Conservation (phyloP, 441 rosid species). For the Cnidoscolus chayamansa region DNA sequence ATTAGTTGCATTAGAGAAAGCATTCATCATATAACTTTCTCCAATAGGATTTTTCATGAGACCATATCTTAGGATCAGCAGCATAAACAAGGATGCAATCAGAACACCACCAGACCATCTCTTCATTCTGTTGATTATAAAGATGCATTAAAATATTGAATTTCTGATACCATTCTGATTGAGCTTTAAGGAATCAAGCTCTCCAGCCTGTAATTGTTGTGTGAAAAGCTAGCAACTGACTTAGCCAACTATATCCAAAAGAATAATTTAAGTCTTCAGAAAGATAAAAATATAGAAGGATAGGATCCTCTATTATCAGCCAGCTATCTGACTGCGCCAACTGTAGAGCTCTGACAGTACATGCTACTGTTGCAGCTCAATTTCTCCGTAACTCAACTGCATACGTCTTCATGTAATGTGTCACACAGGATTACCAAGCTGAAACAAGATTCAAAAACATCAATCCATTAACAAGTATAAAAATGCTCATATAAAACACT, state of each 20-base stretch:
- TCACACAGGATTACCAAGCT: slow-evolving; percentile 10
- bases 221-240: slow-evolving; percentile 2
- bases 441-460: slow-evolving; percentile 20
- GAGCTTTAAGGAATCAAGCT: slow-evolving; percentile 14
- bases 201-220: slow-evolving; percentile 12
- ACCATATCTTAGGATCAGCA: slow-evolving; percentile 62
- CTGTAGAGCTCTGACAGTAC: slow-evolving; percentile 14
- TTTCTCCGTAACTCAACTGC: slow-evolving; percentile 2
- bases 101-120: slow-evolving; percentile 71
- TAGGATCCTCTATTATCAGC: slow-evolving; percentile 22
- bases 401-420: slow-evolving; percentile 15
- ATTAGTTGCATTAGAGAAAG: slow-evolving; percentile 53
- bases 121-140: slow-evolving; percentile 59
- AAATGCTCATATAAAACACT: background rate
- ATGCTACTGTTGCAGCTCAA: slow-evolving; percentile 20
- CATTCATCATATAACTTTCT: slow-evolving; percentile 44
- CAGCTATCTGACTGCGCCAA: slow-evolving; percentile 15
- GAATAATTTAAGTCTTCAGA: slow-evolving; percentile 7
- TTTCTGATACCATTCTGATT: slow-evolving; percentile 19
- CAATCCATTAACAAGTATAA: slow-evolving; percentile 6
- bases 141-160: slow-evolving; percentile 20
- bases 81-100: slow-evolving; percentile 68
- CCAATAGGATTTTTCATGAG: slow-evolving; percentile 58
- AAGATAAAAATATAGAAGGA: slow-evolving; percentile 16
- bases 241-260: background rate